Conservation (phyloP, 169 alveolate species). For the Eimeria falciformis region DNA sequence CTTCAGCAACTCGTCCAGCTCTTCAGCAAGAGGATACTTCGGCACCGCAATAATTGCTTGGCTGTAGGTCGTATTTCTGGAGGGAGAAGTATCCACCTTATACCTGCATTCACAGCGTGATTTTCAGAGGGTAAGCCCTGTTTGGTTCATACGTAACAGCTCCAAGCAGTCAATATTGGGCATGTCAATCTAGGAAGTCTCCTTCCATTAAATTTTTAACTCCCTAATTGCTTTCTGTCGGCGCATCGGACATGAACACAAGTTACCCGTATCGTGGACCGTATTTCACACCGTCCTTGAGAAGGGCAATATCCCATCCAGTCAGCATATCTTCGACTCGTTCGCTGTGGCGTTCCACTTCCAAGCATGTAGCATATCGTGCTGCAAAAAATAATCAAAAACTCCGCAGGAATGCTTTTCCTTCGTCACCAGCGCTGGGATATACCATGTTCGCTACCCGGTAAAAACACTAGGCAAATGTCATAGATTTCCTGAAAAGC, state of each 20-base stretch:
- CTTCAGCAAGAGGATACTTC: slow-evolving; percentile 80
- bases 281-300: slow-evolving; percentile 81
- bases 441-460: too few relatives aligned
- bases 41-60: slow-evolving; percentile 81
- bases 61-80: slow-evolving; percentile 74
- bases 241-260: too few relatives aligned
- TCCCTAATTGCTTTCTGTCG: too few relatives aligned
- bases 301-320: slow-evolving; percentile 80
- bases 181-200: too few relatives aligned
- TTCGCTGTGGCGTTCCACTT: slow-evolving; percentile 75
- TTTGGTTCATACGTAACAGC: too few relatives aligned
- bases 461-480: too few relatives aligned
- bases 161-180: too few relatives aligned
- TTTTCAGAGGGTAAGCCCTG: background rate
- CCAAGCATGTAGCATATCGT: slow-evolving; percentile 81
- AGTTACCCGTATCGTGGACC: slow-evolving; percentile 81
- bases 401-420: too few relatives aligned
- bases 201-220: too few relatives aligned
- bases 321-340: slow-evolving; percentile 76
- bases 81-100: slow-evolving; percentile 73
- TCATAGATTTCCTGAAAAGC: too few relatives aligned
- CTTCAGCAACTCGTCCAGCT: slow-evolving; percentile 77
- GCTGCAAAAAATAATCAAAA: too few relatives aligned
- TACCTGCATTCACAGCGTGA: slow-evolving; percentile 11
- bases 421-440: too few relatives aligned